Evolutionary conservation across 164 flowering plant genomes (phyloP).

Genomic region (Tetrastigma voinierianum): DNA sequence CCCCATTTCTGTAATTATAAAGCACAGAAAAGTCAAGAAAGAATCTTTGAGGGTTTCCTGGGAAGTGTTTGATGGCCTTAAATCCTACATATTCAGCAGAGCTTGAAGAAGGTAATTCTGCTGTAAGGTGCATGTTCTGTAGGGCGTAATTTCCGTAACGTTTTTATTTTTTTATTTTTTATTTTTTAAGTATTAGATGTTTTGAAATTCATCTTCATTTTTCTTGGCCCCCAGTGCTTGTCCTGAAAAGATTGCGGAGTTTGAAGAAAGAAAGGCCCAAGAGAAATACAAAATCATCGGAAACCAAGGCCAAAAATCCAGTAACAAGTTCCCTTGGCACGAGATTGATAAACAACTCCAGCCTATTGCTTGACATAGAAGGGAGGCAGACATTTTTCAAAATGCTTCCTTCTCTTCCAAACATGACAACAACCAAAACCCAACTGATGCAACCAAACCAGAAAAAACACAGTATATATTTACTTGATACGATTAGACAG

Average conservation of each 20-base stretch:
- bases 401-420: not conserved
- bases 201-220: no score
- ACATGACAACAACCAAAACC: constrained; percentile 2
- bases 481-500: constrained; percentile 9
- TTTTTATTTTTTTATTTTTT: no score
- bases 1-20: constrained; percentile 66
- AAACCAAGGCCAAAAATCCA: constrained; percentile 44
- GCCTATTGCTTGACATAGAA: constrained; percentile 56
- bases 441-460: not conserved
- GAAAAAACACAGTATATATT: not conserved
- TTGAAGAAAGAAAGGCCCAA: constrained; percentile 48
- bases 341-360: constrained; percentile 54
- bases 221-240: no score
- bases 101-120: constrained; percentile 65
- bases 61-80: constrained; percentile 58
- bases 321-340: constrained; percentile 19
- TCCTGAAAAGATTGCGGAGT: constrained; percentile 82
- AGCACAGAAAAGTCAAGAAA: constrained; percentile 64
- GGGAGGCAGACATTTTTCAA: constrained; percentile 17
- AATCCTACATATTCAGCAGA: constrained; percentile 73
- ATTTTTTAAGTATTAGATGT: not conserved
- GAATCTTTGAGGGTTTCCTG: constrained; percentile 86
- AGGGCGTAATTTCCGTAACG: no score
- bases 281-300: constrained; percentile 39
- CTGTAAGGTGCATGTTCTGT: not conserved